phyloP scores from a whole-genome alignment of 352 stramenopile species.

The Elongisporangium senticosum region DNA sequence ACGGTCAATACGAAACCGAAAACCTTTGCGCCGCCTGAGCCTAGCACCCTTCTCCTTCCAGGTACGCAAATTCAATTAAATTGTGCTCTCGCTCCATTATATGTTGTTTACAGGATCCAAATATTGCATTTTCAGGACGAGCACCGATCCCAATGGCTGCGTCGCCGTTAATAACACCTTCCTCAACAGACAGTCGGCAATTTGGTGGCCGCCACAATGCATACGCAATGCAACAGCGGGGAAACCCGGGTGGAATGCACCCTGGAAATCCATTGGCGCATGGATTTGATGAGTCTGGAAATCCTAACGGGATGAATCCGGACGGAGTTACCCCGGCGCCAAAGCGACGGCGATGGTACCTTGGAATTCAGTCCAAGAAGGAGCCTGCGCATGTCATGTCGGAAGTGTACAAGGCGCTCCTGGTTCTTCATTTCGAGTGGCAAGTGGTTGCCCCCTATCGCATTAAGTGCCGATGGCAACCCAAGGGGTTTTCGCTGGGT shows the following conservation, averaged over 20 bases:
- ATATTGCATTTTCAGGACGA: conserved; percentile 21
- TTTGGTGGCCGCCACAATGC: conserved; percentile 53
- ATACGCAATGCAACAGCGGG: conserved; percentile 12
- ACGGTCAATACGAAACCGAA: conserved; percentile 70
- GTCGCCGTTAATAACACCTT: conserved; percentile 68
- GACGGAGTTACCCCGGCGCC: conserved; percentile 21
- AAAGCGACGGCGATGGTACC: conserved; percentile 94
- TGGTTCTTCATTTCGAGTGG: conserved; percentile 97
- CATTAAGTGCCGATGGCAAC: conserved; percentile 96
- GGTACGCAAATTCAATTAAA: conserved; percentile 11
- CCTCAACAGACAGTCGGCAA: conserved; percentile 42
- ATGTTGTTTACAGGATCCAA: neutral
- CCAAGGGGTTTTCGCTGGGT: conserved; percentile 23
- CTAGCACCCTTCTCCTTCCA: conserved; percentile 58
- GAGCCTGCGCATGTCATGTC: conserved; percentile 99
- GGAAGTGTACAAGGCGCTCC: conserved; percentile 98
- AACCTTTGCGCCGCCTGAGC: conserved; percentile 65
- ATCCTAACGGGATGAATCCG: conserved; percentile 6
- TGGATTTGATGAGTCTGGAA: conserved; percentile 30
- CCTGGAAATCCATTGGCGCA: conserved; percentile 6
- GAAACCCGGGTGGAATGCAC: conserved; percentile 2
- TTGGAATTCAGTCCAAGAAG: conserved; percentile 99
- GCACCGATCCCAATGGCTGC: conserved; percentile 77
- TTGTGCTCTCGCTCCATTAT: neutral
- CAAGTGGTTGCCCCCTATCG: conserved; percentile 94